These are phyloP conservation scores for Backusella westeae DNA, from an alignment of 192 early-diverging fungal genomes.

Conservation along the genomic window DNA sequence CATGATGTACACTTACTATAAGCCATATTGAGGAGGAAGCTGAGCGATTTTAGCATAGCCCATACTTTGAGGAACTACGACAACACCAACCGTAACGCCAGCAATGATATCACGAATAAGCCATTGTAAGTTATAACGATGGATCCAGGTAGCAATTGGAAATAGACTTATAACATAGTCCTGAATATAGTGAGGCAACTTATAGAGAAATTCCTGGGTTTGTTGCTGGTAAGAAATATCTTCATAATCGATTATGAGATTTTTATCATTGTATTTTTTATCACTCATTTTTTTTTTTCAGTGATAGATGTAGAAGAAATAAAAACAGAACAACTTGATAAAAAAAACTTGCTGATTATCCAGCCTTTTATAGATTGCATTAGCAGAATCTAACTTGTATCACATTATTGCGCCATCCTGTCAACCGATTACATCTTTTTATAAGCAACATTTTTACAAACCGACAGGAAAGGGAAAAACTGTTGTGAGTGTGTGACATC, in stretches of 20 bases:
- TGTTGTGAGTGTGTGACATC: background rate
- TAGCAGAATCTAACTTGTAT: background rate
- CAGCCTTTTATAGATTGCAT: background rate
- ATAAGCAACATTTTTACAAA: background rate
- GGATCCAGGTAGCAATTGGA: conserved; percentile 35
- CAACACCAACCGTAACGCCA: conserved; percentile 71
- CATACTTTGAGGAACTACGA: conserved; percentile 74
- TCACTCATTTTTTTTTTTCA: background rate
- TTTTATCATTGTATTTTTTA: background rate
- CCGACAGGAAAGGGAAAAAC: background rate
- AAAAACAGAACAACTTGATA: background rate
- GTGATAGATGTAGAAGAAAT: background rate
- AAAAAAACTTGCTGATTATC: background rate
- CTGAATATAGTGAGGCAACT: conserved; percentile 24
- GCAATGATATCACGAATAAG: conserved; percentile 58
- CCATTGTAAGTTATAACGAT: conserved; percentile 44
- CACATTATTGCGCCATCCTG: conserved; percentile 2
- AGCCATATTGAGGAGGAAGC: conserved; percentile 67
- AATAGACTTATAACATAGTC: conserved; percentile 31
- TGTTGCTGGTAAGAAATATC: conserved; percentile 19
- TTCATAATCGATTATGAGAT: conserved; percentile 34
- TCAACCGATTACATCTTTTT: background rate
- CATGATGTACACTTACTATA: conserved; percentile 48
- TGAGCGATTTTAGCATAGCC: conserved; percentile 71
- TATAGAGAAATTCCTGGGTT: background rate